phyloP scores from a whole-genome alignment of 441 rosid species.

The Breynia disticha region DNA sequence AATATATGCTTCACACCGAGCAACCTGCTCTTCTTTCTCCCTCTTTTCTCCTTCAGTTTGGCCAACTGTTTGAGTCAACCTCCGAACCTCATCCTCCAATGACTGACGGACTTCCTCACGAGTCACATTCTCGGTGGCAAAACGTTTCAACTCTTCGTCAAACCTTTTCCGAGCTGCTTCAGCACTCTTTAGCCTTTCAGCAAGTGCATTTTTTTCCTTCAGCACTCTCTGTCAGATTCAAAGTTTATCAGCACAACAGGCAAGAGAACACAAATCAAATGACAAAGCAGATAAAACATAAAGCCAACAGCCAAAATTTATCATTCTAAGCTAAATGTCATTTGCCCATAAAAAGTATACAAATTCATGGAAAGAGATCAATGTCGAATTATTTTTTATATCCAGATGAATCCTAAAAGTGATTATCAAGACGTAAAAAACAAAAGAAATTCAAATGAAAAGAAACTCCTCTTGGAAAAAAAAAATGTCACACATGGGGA shows the following conservation, averaged over 20 bases:
- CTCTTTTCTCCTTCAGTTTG: constrained; percentile 94
- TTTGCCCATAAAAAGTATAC: background rate
- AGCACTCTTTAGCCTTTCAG: constrained; percentile 79
- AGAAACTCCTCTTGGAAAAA: too few relatives aligned
- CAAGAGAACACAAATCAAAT: background rate
- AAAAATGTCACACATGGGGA: too few relatives aligned
- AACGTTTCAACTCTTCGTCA: constrained; percentile 85
- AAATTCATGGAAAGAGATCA: too few relatives aligned
- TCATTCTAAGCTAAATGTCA: constrained; percentile 1
- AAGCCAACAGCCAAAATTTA: constrained; percentile 10
- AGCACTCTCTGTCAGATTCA: constrained; percentile 64
- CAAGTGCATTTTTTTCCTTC: constrained; percentile 87
- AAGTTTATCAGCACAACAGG: constrained; percentile 14
- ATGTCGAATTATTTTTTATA: too few relatives aligned
- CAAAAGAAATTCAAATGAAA: too few relatives aligned
- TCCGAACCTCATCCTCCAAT: constrained; percentile 79
- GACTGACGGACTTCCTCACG: constrained; percentile 88
- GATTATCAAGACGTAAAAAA: too few relatives aligned
- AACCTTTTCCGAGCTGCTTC: constrained; percentile 87
- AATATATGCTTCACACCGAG: constrained; percentile 89
- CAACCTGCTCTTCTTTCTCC: constrained; percentile 90
- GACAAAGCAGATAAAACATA: background rate
- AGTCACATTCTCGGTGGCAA: constrained; percentile 71
- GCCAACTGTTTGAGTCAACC: constrained; percentile 73
- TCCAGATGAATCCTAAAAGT: too few relatives aligned